Evolutionary conservation across 371 early-diverging fungal species (phyloP).

Genomic region (Haplosporangium sp.): DNA sequence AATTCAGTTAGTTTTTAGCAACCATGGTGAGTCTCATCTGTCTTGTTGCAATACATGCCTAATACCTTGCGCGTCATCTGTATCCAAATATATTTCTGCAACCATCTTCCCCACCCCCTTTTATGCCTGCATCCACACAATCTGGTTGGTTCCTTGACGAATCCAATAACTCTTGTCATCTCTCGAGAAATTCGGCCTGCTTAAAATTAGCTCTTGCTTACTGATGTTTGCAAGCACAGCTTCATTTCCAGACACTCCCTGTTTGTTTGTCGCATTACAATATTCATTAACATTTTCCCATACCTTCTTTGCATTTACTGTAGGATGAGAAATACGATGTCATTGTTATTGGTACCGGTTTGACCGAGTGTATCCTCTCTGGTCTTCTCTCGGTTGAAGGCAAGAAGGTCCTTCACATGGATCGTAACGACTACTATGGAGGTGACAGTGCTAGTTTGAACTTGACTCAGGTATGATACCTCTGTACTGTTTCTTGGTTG

Average conservation of each 20-base stretch:
- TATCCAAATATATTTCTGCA: neutral
- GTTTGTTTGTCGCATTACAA: neutral
- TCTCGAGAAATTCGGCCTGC: too few species aligned
- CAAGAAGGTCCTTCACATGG: constrained; percentile 99
- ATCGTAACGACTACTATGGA: constrained; percentile 99
- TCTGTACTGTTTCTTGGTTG: neutral
- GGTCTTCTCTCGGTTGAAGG: constrained; percentile 97
- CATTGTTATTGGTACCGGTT: constrained; percentile 98
- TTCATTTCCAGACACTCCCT: neutral
- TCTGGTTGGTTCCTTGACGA: neutral
- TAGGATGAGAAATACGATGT: constrained; percentile 95
- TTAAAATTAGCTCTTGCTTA: neutral
- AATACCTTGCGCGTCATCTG: constrained; percentile 14
- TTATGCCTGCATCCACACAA: neutral
- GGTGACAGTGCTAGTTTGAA: constrained; percentile 95
- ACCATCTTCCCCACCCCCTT: constrained; percentile 1
- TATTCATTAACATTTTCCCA: neutral
- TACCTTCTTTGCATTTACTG: neutral
- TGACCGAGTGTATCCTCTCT: constrained; percentile 99
- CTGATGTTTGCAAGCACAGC: neutral
- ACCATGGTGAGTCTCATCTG: constrained; percentile 20
- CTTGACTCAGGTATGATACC: constrained; percentile 84
- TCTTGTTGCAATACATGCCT: neutral
- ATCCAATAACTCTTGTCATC: neutral
- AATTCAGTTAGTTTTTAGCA: constrained; percentile 1